phyloP scores from a whole-genome alignment of 2,329 filamentous ascomycete species.

The Penicillium thymicola region DNA sequence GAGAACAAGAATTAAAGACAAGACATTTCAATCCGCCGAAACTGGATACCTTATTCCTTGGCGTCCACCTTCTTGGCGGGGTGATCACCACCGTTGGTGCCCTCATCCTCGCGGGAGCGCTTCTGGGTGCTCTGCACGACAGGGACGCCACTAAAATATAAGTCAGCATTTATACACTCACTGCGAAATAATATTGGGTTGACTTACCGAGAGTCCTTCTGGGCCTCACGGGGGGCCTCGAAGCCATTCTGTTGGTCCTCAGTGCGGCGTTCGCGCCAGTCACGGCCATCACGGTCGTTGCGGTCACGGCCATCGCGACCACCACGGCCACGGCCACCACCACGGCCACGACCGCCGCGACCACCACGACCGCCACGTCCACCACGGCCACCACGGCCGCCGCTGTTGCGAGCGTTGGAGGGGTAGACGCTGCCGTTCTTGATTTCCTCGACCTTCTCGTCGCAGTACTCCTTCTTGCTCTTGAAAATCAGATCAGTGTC shows the following conservation, averaged over 20 bases:
- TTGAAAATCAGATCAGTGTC: constrained; percentile 75
- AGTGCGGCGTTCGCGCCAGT: constrained; percentile 45
- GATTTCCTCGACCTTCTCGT: constrained; percentile 72
- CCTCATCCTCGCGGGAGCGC: constrained; percentile 45
- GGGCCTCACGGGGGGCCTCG: constrained; percentile 28
- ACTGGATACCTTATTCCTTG: constrained; percentile 36
- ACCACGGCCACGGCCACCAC: constrained; percentile 39
- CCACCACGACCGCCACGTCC: constrained; percentile 38
- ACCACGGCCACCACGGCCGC: constrained; percentile 45
- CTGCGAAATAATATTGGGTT: not conserved
- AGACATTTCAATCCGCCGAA: not conserved
- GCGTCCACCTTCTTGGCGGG: constrained; percentile 50
- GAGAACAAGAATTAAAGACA: constrained; percentile 16
- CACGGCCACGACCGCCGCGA: constrained; percentile 45
- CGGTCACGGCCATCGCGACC: constrained; percentile 27
- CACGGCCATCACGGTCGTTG: constrained; percentile 34
- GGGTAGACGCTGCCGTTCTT: constrained; percentile 66
- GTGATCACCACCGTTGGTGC: constrained; percentile 34
- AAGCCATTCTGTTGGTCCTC: constrained; percentile 46
- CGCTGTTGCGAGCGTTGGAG: constrained; percentile 31
- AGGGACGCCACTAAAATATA: constrained; percentile 40
- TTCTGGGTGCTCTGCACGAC: constrained; percentile 47
- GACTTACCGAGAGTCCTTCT: constrained; percentile 44
- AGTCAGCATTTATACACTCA: constrained; percentile 1
- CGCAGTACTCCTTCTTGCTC: constrained; percentile 82